Percentiles rank a stretch among this genome's conserved stretches.
Evolutionary conservation across 2,329 filamentous ascomycete genomes (phyloP).

Genomic region (Penicillium sp.): DNA sequence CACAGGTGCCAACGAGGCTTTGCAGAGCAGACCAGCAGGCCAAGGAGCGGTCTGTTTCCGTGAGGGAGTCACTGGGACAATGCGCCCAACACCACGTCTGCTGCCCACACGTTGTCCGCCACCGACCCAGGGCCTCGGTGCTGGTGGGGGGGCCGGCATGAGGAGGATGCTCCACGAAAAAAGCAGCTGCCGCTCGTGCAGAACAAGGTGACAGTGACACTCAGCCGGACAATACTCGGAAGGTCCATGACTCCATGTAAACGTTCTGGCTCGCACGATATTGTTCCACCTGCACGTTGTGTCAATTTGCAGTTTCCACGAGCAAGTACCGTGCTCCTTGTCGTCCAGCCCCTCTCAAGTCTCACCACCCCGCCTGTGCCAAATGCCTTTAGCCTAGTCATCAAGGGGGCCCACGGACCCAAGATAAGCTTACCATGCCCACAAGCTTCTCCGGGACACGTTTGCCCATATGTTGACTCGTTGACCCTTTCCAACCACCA

Average conservation of each 20-base stretch:
- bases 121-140: constrained; percentile 5
- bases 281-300: background rate
- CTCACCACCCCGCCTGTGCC: background rate
- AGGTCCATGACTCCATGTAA: background rate
- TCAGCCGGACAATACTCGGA: background rate
- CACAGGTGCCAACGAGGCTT: background rate
- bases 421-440: background rate
- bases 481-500: background rate
- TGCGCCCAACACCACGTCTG: background rate
- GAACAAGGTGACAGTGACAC: background rate
- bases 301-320: background rate
- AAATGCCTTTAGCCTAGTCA: background rate
- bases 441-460: background rate
- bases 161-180: background rate
- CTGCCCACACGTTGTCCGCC: background rate
- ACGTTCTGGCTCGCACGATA: too few species aligned
- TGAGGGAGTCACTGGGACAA: background rate
- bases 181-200: background rate
- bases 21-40: background rate
- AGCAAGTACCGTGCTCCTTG: background rate
- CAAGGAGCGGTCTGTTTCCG: constrained; percentile 8
- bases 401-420: background rate
- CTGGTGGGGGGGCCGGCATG: constrained; percentile 1
- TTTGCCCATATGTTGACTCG: background rate
- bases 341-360: background rate